Conservation (phyloP, 257 asterid species). For the Capsicum baccatum region DNA sequence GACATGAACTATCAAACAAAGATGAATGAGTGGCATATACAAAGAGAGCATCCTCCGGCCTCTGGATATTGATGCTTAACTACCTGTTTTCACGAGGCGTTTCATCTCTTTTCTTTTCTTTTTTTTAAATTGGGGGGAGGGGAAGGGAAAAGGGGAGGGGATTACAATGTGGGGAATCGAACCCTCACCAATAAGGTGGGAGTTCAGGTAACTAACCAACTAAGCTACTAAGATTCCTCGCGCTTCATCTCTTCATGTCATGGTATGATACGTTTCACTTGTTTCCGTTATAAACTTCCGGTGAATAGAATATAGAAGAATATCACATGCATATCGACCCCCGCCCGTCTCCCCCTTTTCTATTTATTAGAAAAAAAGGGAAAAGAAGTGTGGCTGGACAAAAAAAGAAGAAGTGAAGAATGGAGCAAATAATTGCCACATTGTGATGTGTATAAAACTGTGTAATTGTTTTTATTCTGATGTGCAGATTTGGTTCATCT, state of each 20-base stretch:
- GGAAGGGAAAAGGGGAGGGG: too few species aligned
- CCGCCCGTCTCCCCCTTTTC: neutral
- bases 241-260: neutral
- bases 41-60: neutral
- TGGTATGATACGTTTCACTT: neutral
- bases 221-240: too few species aligned
- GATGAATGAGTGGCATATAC: slow-evolving; percentile 53
- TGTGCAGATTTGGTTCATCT: neutral
- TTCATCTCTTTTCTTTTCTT: too few species aligned
- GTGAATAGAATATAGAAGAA: neutral
- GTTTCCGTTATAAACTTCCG: neutral
- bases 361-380: neutral
- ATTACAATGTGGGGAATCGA: too few species aligned
- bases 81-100: neutral
- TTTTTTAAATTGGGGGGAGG: too few species aligned
- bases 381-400: neutral
- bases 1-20: slow-evolving; percentile 48
- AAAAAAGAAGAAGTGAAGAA: neutral
- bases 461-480: neutral
- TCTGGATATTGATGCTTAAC: neutral
- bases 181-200: too few species aligned
- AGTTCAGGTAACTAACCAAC: too few species aligned
- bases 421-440: neutral
- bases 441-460: neutral
- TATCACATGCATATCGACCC: neutral